phyloP scores from a whole-genome alignment of 2,329 filamentous ascomycete genomes.

The Aureobasidium sp. region DNA sequence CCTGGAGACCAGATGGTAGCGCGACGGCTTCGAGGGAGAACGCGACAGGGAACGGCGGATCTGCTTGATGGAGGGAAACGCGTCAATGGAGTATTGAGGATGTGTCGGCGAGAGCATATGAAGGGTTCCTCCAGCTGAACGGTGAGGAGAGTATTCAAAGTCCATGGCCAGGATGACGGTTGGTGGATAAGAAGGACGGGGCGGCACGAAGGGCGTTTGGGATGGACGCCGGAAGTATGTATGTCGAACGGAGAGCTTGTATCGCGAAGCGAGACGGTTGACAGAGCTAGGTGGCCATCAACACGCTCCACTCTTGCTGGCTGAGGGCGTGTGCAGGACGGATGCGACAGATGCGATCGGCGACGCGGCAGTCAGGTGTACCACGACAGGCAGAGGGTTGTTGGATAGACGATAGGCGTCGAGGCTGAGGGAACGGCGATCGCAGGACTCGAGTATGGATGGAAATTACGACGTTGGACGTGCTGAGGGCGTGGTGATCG shows the following conservation, averaged over 20 bases:
- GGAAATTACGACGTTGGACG: slow-evolving; percentile 12
- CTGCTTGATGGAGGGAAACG: slow-evolving; percentile 72
- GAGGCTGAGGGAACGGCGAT: slow-evolving; percentile 4
- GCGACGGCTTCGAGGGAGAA: slow-evolving; percentile 76
- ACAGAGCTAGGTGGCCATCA: slow-evolving; percentile 14
- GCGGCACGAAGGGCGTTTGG: slow-evolving; percentile 3
- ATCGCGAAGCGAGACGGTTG: slow-evolving; percentile 13
- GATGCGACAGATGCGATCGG: slow-evolving; percentile 12
- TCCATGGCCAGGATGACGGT: slow-evolving; percentile 33
- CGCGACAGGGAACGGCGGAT: slow-evolving; percentile 81
- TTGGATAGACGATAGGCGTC: slow-evolving; percentile 4
- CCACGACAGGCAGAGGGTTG: not conserved
- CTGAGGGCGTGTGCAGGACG: not conserved
- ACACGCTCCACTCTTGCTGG: slow-evolving; percentile 1
- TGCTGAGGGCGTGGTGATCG: not conserved
- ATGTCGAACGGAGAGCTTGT: not conserved
- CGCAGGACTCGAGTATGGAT: slow-evolving; percentile 7
- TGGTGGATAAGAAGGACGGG: not conserved
- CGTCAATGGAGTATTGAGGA: slow-evolving; percentile 61
- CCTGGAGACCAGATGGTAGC: slow-evolving; percentile 55
- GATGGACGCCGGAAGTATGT: not conserved
- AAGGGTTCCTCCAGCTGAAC: slow-evolving; percentile 62
- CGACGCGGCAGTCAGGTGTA: slow-evolving; percentile 9
- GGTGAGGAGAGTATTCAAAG: slow-evolving; percentile 44
- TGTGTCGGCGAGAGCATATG: slow-evolving; percentile 77